These are phyloP conservation scores for Thymus quinquecostatus DNA, from an alignment of 257 asterid genomes.

Conservation along the genomic window DNA sequence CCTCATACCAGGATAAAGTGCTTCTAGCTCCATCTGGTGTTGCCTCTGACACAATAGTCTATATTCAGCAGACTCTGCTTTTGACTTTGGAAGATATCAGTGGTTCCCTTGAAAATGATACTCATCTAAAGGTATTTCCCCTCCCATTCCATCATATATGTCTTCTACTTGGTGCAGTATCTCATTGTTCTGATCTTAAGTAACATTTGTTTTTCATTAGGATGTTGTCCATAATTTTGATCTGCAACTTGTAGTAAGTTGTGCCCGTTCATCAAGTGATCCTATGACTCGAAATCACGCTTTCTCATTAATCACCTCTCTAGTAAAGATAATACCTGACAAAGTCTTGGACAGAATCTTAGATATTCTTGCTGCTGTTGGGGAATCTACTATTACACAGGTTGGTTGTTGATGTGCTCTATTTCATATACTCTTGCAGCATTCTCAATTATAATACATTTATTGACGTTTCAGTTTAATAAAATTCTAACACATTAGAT, in stretches of 20 bases:
- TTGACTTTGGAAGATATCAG: constrained; percentile 74
- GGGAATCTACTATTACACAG: constrained; percentile 81
- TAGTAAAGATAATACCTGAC: constrained; percentile 74
- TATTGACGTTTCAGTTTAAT: neutral
- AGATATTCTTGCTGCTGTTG: constrained; percentile 66
- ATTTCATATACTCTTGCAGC: constrained; percentile 14
- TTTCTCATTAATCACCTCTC: constrained; percentile 73
- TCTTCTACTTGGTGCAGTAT: constrained; percentile 15
- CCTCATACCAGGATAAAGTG: constrained; percentile 41
- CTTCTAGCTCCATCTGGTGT: constrained; percentile 41
- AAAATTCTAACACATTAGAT: constrained; percentile 5
- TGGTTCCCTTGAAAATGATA: constrained; percentile 49
- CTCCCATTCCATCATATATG: constrained; percentile 23
- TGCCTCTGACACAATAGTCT: constrained; percentile 46
- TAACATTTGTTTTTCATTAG: constrained; percentile 46
- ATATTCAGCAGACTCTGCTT: constrained; percentile 74
- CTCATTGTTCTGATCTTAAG: constrained; percentile 37
- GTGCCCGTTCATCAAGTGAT: constrained; percentile 71
- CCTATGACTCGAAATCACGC: constrained; percentile 72
- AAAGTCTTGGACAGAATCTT: constrained; percentile 70
- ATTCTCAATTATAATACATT: neutral
- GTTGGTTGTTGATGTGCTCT: constrained; percentile 44
- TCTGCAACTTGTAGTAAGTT: constrained; percentile 65
- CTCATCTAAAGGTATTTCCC: constrained; percentile 51
- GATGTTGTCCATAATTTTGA: constrained; percentile 46